phyloP scores from a whole-genome alignment of 805 yeast species.

The Saccharomycopsis fermentans region DNA sequence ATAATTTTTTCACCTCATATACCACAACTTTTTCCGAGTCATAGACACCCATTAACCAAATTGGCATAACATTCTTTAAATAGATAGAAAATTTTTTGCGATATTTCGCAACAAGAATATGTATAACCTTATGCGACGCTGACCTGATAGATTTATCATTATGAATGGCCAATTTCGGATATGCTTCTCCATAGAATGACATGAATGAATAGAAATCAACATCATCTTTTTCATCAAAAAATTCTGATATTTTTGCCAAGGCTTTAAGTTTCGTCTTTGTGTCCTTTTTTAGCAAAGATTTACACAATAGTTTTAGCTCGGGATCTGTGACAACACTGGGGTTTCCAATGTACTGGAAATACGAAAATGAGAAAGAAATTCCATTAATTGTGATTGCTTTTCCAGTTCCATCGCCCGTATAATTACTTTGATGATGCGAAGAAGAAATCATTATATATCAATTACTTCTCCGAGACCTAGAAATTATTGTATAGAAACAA shows the following conservation, averaged over 20 bases:
- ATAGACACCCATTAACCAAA: conserved; percentile 15
- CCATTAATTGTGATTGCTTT: neutral
- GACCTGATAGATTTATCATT: conserved; percentile 14
- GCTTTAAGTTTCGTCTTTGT: conserved; percentile 14
- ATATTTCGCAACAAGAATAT: neutral
- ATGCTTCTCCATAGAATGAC: conserved; percentile 7
- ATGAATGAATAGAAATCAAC: conserved; percentile 8
- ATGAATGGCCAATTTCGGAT: conserved; percentile 14
- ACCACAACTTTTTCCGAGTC: conserved; percentile 13
- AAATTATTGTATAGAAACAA: neutral
- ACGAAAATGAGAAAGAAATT: conserved; percentile 5
- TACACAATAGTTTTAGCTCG: conserved; percentile 7
- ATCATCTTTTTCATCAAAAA: conserved; percentile 4
- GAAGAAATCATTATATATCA: neutral
- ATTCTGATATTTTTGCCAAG: conserved; percentile 1
- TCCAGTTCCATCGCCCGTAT: neutral
- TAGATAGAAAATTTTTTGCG: conserved; percentile 7
- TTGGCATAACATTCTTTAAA: conserved; percentile 12
- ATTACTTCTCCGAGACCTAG: neutral
- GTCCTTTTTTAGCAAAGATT: conserved; percentile 10
- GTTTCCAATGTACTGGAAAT: conserved; percentile 8
- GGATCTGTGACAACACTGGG: neutral
- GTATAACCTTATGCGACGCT: conserved; percentile 8
- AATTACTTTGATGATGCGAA: neutral
- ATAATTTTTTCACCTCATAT: conserved; percentile 3